Evolutionary conservation across 495 filamentous ascomycete species (phyloP).

Genomic region (Chaetomium cochliodes): DNA sequence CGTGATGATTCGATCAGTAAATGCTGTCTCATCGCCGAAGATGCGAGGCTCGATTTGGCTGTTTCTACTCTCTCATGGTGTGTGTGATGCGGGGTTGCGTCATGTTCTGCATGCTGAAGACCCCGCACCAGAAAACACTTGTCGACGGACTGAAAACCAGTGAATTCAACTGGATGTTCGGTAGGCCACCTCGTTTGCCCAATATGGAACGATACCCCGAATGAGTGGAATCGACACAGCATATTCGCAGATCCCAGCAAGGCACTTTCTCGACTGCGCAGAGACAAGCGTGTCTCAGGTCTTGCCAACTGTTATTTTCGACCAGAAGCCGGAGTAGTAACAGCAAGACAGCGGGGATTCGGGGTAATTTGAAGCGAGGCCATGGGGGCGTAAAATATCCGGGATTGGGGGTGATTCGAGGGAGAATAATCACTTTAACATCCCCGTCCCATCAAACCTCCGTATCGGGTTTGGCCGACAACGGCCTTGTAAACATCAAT

Average conservation of each 20-base stretch:
- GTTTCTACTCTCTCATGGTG: too few species aligned
- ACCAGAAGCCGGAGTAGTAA: too few species aligned
- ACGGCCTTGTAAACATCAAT: neutral
- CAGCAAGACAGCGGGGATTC: neutral
- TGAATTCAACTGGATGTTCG: too few species aligned
- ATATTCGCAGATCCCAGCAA: neutral
- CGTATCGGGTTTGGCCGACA: neutral
- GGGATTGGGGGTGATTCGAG: neutral
- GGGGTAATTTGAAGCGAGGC: neutral
- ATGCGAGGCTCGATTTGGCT: too few species aligned
- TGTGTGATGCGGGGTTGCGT: too few species aligned
- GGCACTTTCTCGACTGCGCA: neutral
- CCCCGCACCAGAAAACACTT: neutral
- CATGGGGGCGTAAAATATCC: neutral
- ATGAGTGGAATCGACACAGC: neutral
- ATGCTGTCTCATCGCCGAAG: too few species aligned
- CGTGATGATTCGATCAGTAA: too few species aligned
- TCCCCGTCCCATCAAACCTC: neutral
- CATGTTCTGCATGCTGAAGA: neutral
- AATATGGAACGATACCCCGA: neutral
- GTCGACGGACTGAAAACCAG: too few species aligned
- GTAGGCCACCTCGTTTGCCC: neutral
- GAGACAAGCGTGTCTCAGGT: neutral
- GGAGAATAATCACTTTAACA: neutral
- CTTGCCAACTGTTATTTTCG: neutral